phyloP scores from a whole-genome alignment of 495 filamentous ascomycete genomes.

The Podospora pseudopauciseta region DNA sequence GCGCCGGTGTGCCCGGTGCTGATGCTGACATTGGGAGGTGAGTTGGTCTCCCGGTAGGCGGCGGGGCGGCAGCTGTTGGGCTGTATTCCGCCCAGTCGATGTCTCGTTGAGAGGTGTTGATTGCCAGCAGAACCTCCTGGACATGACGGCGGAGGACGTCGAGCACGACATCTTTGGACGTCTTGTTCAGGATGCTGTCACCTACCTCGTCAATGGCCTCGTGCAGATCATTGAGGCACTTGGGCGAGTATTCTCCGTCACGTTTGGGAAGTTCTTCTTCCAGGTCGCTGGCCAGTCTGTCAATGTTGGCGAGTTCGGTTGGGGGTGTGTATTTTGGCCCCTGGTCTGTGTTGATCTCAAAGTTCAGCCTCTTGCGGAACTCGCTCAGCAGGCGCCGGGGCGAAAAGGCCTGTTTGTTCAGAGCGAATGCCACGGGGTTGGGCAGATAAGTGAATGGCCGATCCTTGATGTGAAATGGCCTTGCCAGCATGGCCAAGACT shows the following conservation, averaged over 20 bases:
- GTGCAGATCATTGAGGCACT: slow-evolving; percentile 20
- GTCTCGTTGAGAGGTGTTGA: slow-evolving; percentile 18
- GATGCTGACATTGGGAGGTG: not conserved
- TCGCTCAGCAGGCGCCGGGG: slow-evolving; percentile 25
- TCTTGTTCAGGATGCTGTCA: slow-evolving; percentile 7
- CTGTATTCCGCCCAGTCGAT: not conserved
- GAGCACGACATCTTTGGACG: slow-evolving; percentile 21
- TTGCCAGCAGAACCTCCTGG: slow-evolving; percentile 23
- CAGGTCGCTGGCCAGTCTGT: slow-evolving; percentile 7
- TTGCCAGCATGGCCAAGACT: slow-evolving; percentile 41
- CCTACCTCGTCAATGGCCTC: slow-evolving; percentile 20
- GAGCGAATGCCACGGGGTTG: slow-evolving; percentile 39
- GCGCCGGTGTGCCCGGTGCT: not conserved
- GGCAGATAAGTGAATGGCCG: slow-evolving; percentile 40
- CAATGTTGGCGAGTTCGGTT: slow-evolving; percentile 9
- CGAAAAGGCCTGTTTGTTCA: slow-evolving; percentile 34
- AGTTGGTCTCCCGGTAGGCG: not conserved
- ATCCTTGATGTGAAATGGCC: slow-evolving; percentile 33
- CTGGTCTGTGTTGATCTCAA: slow-evolving; percentile 3
- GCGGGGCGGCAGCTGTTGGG: not conserved
- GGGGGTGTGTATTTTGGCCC: not conserved
- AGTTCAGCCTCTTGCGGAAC: slow-evolving; percentile 20
- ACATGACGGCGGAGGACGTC: slow-evolving; percentile 28
- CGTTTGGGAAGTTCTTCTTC: slow-evolving; percentile 9
- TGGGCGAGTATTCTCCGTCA: slow-evolving; percentile 18